These are phyloP conservation scores for Volvox africanus DNA, from an alignment of 139 green algal genomes.

Conservation along the genomic window DNA sequence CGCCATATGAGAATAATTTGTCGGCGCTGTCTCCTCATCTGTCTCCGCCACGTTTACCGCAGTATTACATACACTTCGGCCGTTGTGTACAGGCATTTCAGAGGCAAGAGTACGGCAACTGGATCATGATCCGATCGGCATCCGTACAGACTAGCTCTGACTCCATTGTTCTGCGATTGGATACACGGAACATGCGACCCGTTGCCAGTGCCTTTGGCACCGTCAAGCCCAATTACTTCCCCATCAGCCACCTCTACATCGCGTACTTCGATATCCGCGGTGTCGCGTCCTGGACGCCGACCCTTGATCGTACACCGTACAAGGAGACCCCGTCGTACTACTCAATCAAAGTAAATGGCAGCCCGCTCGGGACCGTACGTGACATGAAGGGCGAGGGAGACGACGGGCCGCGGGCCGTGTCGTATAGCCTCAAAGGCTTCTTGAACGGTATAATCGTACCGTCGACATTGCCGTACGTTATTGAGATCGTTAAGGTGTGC, in stretches of 20 bases:
- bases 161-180: neutral
- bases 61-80: conserved; percentile 34
- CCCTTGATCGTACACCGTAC: neutral
- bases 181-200: neutral
- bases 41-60: neutral
- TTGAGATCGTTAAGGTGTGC: neutral
- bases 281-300: neutral
- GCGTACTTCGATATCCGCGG: neutral
- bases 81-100: neutral
- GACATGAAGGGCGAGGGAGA: conserved; percentile 10
- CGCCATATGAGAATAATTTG: too few relatives aligned
- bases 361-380: neutral
- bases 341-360: neutral
- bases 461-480: neutral
- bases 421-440: neutral
- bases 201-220: neutral
- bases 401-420: neutral
- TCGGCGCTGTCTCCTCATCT: too few relatives aligned
- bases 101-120: conserved; percentile 1
- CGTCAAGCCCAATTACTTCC: neutral
- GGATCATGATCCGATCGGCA: neutral
- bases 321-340: neutral
- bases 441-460: neutral
- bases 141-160: neutral
- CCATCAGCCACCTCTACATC: conserved; percentile 12